Conservation (phyloP, 2,329 filamentous ascomycete genomes). For the Zymoseptoria ardabiliae region DNA sequence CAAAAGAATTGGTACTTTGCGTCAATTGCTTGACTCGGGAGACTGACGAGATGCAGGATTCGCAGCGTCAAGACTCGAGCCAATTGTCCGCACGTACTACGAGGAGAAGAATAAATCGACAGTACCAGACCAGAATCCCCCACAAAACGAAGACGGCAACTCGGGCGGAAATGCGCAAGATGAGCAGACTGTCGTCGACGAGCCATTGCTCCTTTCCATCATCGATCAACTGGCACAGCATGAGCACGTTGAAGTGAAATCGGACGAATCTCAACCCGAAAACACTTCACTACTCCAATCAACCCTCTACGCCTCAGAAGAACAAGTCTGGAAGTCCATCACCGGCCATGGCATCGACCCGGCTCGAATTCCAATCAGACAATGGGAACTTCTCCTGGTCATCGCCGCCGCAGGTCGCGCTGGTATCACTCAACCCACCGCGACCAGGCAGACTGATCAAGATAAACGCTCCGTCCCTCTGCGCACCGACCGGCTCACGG, state of each 20-base stretch:
- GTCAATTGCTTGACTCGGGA: too few relatives aligned
- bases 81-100: constrained; percentile 34
- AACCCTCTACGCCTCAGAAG: constrained; percentile 44
- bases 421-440: constrained; percentile 52
- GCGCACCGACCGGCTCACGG: constrained; percentile 49
- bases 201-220: constrained; percentile 45
- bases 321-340: constrained; percentile 53
- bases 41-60: constrained; percentile 28
- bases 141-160: not conserved
- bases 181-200: constrained; percentile 35
- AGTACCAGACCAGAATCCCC: constrained; percentile 1
- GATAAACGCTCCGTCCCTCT: constrained; percentile 59
- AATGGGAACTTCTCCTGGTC: constrained; percentile 52
- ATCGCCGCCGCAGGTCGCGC: constrained; percentile 48
- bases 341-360: constrained; percentile 53
- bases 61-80: constrained; percentile 34
- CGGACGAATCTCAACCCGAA: constrained; percentile 21
- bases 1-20: not conserved
- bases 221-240: constrained; percentile 53
- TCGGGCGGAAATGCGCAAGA: not conserved
- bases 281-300: constrained; percentile 25
- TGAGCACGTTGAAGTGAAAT: constrained; percentile 47
- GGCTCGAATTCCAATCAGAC: constrained; percentile 45
- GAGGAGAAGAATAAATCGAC: constrained; percentile 16
- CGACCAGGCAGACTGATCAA: constrained; percentile 50